Base-by-base conservation (phyloP, 169 alveolate species). In the Plasmodium vivax region DNA sequence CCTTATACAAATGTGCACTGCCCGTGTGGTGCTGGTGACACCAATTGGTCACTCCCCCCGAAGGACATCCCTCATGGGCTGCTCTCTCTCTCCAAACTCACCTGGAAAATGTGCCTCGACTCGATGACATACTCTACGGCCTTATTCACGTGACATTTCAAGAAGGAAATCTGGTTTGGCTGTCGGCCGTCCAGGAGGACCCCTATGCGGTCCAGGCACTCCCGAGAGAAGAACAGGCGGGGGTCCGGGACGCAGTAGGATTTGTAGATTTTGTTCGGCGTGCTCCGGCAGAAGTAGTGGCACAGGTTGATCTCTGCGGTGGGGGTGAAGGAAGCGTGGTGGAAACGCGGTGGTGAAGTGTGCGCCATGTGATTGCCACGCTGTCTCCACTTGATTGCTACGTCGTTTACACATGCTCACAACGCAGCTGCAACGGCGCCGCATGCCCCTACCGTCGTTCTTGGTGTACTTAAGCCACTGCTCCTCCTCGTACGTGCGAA, bases 61-160 rank as follows among this genome's bases (percentile, higher is more conserved):
- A 0, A 1, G 10, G 58, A 6, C 16, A 12, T 47, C 58, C 19
- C 58, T 47, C 19, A 10, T 7, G 0, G 12, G 12, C 16, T 14
- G 16, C 27, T 8, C 56, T 1, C 3, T 56, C 16, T 1, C 3
- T 56, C 16, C 36, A 5, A 58, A 4, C 58, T 47, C 81, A 85
- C 93, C 62, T 85, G 81, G 45, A 85, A 85, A 10, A 85, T 74
- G 7, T 74, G 80, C 12, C 85, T 74, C 4, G 93, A 85, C 62
- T 85, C 93, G 19, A 85, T 77, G n/a, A 85, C 85, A 75, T 85
- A 85, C 62, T 85, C 93, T 8, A 85, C 81, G 16, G 93, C 54
- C 14, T 85, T 85, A 51, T 85, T 85, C 19, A 19, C 30, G 23
- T 85, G 93, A 23, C 93, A 85, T 19, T 85, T 85, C 23, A 85